phyloP scores from a whole-genome alignment of 2,329 filamentous ascomycete genomes.

The Dactylella cylindrospora region DNA sequence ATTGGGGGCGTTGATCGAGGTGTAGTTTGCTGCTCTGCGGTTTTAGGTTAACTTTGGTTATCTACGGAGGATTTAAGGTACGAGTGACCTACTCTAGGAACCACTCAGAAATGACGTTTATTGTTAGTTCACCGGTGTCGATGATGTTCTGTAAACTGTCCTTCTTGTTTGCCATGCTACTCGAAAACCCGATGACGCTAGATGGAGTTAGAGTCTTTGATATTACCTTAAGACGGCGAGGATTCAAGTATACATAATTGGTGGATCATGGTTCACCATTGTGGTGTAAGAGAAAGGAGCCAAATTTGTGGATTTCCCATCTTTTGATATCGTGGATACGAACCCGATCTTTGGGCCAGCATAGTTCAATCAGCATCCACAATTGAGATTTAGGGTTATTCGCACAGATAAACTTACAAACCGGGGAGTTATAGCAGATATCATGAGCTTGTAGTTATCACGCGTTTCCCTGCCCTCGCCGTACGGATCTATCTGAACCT shows the following conservation, averaged over 20 bases:
- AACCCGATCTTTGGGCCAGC: conserved; percentile 55
- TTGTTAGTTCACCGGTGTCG: conserved; percentile 72
- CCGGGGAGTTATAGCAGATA: conserved; percentile 77
- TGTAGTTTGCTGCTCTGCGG: conserved; percentile 70
- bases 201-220: neutral
- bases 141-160: conserved; percentile 75
- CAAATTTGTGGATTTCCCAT: conserved; percentile 71
- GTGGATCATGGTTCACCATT: conserved; percentile 80
- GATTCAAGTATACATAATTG: conserved; percentile 63
- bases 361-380: neutral
- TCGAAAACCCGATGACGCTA: conserved; percentile 59
- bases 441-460: conserved; percentile 90
- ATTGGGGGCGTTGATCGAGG: conserved; percentile 73
- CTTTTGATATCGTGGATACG: conserved; percentile 61
- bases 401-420: conserved; percentile 59
- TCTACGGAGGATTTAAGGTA: too few relatives aligned
- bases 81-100: conserved; percentile 64
- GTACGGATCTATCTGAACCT: conserved; percentile 74
- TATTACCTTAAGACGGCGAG: neutral
- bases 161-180: conserved; percentile 65
- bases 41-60: neutral
- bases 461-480: conserved; percentile 65
- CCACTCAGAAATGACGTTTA: conserved; percentile 84
- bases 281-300: conserved; percentile 88
- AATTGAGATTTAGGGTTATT: neutral